Evolutionary conservation across 2,329 filamentous ascomycete species (phyloP).

Genomic region (Cladobotryum mycophilum): DNA sequence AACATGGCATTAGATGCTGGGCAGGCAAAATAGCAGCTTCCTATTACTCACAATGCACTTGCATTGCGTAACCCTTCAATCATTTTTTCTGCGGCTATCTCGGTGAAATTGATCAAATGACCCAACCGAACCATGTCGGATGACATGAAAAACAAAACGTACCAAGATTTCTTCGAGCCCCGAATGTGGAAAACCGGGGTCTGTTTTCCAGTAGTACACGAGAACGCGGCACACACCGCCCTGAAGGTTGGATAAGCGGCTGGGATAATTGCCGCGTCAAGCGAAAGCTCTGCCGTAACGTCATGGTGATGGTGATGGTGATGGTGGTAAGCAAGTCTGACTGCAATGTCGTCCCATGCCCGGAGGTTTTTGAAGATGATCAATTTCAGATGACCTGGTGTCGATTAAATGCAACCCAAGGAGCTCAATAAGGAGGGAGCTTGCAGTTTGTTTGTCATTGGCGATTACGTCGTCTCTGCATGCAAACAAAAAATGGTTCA

Average conservation of each 20-base stretch:
- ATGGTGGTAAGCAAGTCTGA: not conserved
- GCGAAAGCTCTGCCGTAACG: conserved; percentile 20
- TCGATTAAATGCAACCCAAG: too few relatives aligned
- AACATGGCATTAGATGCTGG: too few relatives aligned
- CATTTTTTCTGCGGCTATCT: not conserved
- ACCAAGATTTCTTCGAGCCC: conserved; percentile 20
- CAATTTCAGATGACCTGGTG: not conserved
- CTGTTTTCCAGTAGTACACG: conserved; percentile 7
- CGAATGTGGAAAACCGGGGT: conserved; percentile 25
- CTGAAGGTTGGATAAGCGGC: conserved; percentile 5
- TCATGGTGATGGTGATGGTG: conserved; percentile 13
- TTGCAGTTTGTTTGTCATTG: too few relatives aligned
- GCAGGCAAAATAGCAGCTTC: not conserved
- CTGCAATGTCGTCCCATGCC: not conserved
- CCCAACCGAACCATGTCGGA: not conserved
- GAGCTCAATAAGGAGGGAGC: too few relatives aligned
- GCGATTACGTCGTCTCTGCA: too few relatives aligned
- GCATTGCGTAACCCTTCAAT: not conserved
- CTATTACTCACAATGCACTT: too few relatives aligned
- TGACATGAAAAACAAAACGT: conserved; percentile 13
- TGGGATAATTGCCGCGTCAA: conserved; percentile 21
- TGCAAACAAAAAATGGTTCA: too few relatives aligned
- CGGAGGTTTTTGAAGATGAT: not conserved
- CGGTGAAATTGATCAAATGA: not conserved
- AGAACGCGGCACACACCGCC: conserved; percentile 1